These are phyloP conservation scores for Carex pumila DNA, from an alignment of 176 grass and related monocot genomes.

Conservation along the genomic window DNA sequence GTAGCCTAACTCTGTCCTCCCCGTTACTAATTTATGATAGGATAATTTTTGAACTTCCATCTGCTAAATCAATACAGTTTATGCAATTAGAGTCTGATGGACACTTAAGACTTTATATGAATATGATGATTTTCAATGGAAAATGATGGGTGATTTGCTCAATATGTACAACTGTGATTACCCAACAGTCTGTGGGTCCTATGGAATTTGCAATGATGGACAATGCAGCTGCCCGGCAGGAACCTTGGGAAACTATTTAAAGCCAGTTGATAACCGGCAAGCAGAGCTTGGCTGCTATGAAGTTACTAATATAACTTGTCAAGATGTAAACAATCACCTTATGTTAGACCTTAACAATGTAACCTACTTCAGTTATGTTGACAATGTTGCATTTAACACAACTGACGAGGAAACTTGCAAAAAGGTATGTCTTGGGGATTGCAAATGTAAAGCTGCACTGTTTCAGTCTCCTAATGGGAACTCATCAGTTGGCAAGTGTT, in stretches of 20 bases:
- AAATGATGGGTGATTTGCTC: not conserved
- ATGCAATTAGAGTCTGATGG: not conserved
- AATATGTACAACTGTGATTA: not conserved
- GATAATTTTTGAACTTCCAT: not conserved
- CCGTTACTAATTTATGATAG: not conserved
- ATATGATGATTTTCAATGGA: not conserved
- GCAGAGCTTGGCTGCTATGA: not conserved
- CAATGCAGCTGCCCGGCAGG: not conserved
- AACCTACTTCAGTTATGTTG: not conserved
- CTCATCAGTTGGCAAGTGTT: not conserved
- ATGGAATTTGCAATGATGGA: not conserved
- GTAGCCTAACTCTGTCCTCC: not conserved
- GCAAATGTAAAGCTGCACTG: constrained; percentile 47
- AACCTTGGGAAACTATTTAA: not conserved
- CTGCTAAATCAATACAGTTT: not conserved
- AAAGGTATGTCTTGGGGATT: constrained; percentile 26
- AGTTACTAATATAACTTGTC: constrained; percentile 22
- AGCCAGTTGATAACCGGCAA: not conserved
- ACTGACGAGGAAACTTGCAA: constrained; percentile 31
- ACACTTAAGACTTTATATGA: not conserved
- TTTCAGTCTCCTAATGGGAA: not conserved
- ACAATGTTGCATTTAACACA: not conserved
- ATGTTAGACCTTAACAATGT: not conserved
- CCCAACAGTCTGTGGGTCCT: not conserved
- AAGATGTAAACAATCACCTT: constrained; percentile 7